A percentile compares a stretch with the other conserved stretches of the same genome.
phyloP scores from a whole-genome alignment of 352 stramenopile genomes.

The Pythium phragmitis region DNA sequence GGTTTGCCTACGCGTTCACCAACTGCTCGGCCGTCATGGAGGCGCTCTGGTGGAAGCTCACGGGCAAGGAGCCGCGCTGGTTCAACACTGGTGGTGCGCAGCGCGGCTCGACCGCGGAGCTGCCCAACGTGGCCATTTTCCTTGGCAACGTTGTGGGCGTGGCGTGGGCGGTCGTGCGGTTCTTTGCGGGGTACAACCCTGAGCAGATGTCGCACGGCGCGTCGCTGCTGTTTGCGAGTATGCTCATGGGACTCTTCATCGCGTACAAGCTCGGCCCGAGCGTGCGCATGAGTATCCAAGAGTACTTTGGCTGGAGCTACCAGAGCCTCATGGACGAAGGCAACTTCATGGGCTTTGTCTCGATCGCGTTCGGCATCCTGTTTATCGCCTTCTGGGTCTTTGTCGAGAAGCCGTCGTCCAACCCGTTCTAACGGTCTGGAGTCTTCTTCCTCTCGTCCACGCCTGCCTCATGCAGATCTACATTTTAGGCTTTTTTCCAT shows the following conservation, averaged over 20 bases:
- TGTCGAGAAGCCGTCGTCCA: conserved; percentile 78
- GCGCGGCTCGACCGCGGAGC: conserved; percentile 61
- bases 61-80: conserved; percentile 74
- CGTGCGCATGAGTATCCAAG: conserved; percentile 85
- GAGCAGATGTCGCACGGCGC: conserved; percentile 70
- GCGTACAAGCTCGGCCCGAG: conserved; percentile 75
- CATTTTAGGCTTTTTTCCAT: conserved; percentile 9
- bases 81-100: conserved; percentile 76
- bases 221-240: conserved; percentile 69
- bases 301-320: conserved; percentile 90
- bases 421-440: conserved; percentile 55
- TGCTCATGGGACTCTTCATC: conserved; percentile 84
- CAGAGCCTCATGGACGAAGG: conserved; percentile 81
- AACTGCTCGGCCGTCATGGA: conserved; percentile 77
- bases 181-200: conserved; percentile 77
- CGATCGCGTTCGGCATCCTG: conserved; percentile 69
- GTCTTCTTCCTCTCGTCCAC: background rate
- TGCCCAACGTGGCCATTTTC: conserved; percentile 81
- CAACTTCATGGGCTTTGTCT: conserved; percentile 77
- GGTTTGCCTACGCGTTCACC: conserved; percentile 84
- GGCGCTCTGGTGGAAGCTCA: conserved; percentile 83
- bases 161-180: conserved; percentile 72
- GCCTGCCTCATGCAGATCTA: background rate
- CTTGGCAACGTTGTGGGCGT: conserved; percentile 65
- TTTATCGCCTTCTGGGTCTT: conserved; percentile 85